A percentile compares a stretch with the other conserved stretches of the same genome.
phyloP scores from a whole-genome alignment of 176 grass and related monocot species.

The Panicum miliaceum region DNA sequence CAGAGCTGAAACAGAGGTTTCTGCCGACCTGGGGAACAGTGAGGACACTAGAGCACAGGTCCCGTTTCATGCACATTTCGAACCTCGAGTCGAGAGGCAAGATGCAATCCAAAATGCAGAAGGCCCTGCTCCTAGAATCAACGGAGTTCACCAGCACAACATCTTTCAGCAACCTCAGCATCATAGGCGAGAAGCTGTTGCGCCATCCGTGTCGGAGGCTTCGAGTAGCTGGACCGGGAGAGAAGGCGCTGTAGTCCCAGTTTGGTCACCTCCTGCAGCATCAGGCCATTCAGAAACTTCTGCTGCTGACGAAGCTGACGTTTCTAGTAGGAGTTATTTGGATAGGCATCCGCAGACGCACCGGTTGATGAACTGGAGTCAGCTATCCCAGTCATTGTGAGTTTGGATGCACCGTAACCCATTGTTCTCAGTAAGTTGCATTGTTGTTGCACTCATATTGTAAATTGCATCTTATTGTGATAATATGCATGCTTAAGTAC shows the following conservation, averaged over 20 bases:
- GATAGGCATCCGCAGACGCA: constrained; percentile 73
- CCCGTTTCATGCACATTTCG: constrained; percentile 44
- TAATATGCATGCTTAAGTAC: neutral
- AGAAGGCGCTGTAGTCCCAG: constrained; percentile 83
- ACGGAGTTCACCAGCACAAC: constrained; percentile 50
- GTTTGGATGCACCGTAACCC: constrained; percentile 48
- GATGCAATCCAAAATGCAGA: neutral
- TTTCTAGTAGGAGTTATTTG: constrained; percentile 68
- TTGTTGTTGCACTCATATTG: constrained; percentile 29
- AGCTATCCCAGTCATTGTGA: constrained; percentile 76
- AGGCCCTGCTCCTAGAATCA: constrained; percentile 31
- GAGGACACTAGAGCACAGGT: constrained; percentile 70
- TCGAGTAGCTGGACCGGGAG: constrained; percentile 81
- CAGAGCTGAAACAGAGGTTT: constrained; percentile 71
- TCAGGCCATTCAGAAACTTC: constrained; percentile 71
- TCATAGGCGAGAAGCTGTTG: constrained; percentile 19
- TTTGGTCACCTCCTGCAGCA: constrained; percentile 77
- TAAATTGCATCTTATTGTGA: neutral
- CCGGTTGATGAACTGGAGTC: constrained; percentile 82
- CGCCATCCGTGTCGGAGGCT: constrained; percentile 53
- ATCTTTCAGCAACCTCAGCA: constrained; percentile 42
- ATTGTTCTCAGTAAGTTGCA: constrained; percentile 27
- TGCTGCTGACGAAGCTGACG: constrained; percentile 61
- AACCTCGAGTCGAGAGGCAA: constrained; percentile 35
- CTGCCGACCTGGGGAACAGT: constrained; percentile 52